These are phyloP conservation scores for Coemansia pectinata DNA, from an alignment of 192 early-diverging fungal genomes.

Conservation along the genomic window DNA sequence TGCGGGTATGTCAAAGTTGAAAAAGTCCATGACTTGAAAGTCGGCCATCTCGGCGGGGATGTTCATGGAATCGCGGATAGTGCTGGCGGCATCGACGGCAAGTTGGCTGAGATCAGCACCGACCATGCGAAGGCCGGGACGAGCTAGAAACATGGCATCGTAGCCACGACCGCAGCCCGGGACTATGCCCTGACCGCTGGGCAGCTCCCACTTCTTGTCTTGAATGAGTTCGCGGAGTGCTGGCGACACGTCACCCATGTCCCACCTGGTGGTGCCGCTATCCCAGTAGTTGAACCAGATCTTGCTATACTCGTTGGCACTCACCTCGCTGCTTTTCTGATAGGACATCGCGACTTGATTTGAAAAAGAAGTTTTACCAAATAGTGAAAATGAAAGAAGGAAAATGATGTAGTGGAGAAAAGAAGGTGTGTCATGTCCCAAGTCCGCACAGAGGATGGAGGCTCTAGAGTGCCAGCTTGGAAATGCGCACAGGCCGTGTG, in stretches of 20 bases:
- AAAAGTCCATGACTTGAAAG: conserved; percentile 72
- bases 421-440: neutral
- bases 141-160: conserved; percentile 73
- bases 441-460: neutral
- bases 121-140: conserved; percentile 57
- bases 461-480: neutral
- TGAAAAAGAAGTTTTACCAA: no score
- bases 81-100: conserved; percentile 61
- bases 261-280: conserved; percentile 32
- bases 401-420: conserved; percentile 4
- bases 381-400: neutral
- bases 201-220: conserved; percentile 50
- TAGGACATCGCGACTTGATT: conserved; percentile 11
- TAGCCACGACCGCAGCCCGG: conserved; percentile 61
- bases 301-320: conserved; percentile 34
- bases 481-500: neutral
- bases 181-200: conserved; percentile 39
- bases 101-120: conserved; percentile 71
- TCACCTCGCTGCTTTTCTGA: conserved; percentile 4
- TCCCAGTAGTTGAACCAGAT: conserved; percentile 40
- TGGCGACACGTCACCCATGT: conserved; percentile 49
- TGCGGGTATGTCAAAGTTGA: conserved; percentile 59
- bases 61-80: conserved; percentile 45
- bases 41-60: conserved; percentile 46
- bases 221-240: conserved; percentile 48